phyloP scores from a whole-genome alignment of 345 rosid genomes.

The Excoecaria agallocha region DNA sequence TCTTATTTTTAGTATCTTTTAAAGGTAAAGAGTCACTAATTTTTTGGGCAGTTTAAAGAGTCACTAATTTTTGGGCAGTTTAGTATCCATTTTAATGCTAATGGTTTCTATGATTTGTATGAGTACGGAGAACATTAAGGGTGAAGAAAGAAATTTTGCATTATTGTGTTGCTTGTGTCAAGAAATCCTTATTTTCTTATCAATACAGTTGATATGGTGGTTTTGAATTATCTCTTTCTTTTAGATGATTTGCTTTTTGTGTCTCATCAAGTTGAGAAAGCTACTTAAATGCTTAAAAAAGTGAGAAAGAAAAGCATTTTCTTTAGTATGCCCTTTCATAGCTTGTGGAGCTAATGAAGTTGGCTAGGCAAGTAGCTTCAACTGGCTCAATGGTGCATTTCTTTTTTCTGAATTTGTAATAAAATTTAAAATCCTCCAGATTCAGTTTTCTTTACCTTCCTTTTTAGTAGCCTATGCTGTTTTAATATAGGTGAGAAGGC shows the following conservation, averaged over 20 bases:
- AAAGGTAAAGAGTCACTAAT: constrained; percentile 46
- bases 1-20: constrained; percentile 79
- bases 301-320: no score
- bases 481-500: constrained; percentile 75
- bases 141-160: not conserved
- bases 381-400: not conserved
- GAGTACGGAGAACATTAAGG: constrained; percentile 3
- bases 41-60: no score
- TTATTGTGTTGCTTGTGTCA: not conserved
- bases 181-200: not conserved
- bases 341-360: not conserved
- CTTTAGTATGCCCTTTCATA: no score
- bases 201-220: not conserved
- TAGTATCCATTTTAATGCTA: not conserved
- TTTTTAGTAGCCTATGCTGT: not conserved
- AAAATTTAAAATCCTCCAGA: not conserved
- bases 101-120: not conserved
- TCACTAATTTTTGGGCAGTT: not conserved
- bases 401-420: not conserved
- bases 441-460: not conserved
- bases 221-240: not conserved
- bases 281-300: not conserved
- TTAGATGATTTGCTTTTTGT: not conserved
- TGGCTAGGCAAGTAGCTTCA: not conserved
- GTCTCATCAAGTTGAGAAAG: not conserved